Percentiles rank a stretch among this genome's conserved stretches.
These are phyloP conservation scores for Leucoagaricus sp. DNA, from an alignment of 1,284 basidiomycete species.

Conservation along the genomic window DNA sequence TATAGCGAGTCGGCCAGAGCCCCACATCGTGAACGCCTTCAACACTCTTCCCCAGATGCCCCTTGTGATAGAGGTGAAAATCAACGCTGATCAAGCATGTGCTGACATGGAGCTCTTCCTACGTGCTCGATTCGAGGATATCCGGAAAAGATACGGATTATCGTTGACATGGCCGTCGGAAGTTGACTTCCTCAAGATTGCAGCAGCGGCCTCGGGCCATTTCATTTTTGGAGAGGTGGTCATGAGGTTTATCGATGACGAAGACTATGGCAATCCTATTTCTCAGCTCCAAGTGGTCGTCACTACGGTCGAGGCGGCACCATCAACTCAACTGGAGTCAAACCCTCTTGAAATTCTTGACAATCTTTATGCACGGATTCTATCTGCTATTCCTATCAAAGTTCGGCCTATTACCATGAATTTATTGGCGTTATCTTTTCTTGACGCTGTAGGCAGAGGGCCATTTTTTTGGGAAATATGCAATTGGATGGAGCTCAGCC, in stretches of 20 bases:
- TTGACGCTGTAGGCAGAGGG: background rate
- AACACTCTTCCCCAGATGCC: background rate
- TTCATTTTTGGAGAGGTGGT: background rate
- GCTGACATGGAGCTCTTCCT: background rate
- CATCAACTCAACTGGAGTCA: background rate
- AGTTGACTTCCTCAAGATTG: background rate
- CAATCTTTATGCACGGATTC: conserved; percentile 1
- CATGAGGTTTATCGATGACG: background rate
- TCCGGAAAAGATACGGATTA: background rate
- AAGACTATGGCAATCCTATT: background rate
- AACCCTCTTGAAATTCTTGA: conserved; percentile 2
- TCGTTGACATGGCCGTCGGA: background rate
- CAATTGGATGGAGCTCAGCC: background rate
- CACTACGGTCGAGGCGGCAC: background rate
- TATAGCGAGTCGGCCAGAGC: conserved; percentile 4
- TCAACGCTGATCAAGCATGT: background rate
- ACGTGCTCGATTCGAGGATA: background rate
- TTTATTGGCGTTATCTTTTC: background rate
- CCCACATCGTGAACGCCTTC: background rate
- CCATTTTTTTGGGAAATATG: background rate
- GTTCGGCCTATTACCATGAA: background rate
- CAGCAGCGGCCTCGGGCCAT: background rate
- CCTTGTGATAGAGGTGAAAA: background rate
- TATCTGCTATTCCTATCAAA: background rate
- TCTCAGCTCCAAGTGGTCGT: background rate